A percentile compares a stretch with the other conserved stretches of the same genome.
phyloP scores from a whole-genome alignment of 2,329 filamentous ascomycete genomes.

The Beauveria brongniartii region DNA sequence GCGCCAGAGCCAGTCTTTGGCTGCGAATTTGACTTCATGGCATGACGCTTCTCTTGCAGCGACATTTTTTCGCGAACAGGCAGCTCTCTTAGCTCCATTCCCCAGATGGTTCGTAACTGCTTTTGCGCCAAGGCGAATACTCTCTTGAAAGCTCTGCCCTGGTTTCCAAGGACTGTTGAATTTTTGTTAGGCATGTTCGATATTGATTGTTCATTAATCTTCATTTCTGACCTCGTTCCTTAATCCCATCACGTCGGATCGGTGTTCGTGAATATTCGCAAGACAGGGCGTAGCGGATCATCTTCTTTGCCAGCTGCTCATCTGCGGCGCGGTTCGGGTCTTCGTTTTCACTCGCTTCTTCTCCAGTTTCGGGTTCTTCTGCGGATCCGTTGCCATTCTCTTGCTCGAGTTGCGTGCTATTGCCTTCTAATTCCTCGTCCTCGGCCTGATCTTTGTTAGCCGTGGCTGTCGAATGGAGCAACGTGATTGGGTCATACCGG shows the following conservation, averaged over 20 bases:
- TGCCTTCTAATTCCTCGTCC: slow-evolving; percentile 26
- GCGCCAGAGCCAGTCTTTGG: slow-evolving; percentile 53
- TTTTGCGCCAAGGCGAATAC: slow-evolving; percentile 73
- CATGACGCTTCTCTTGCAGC: slow-evolving; percentile 67
- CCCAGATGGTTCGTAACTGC: slow-evolving; percentile 64
- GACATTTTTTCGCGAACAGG: slow-evolving; percentile 75
- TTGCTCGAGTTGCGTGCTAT: slow-evolving; percentile 25
- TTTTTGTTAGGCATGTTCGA: not conserved
- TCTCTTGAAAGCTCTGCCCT: slow-evolving; percentile 61
- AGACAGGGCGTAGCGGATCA: slow-evolving; percentile 60
- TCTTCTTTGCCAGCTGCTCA: slow-evolving; percentile 51
- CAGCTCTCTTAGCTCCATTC: slow-evolving; percentile 87
- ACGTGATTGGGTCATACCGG: slow-evolving; percentile 17
- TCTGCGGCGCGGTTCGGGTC: slow-evolving; percentile 32
- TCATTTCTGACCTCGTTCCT: slow-evolving; percentile 46
- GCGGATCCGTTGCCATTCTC: slow-evolving; percentile 22
- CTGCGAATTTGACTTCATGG: slow-evolving; percentile 44
- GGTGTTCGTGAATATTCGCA: slow-evolving; percentile 56
- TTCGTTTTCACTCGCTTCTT: slow-evolving; percentile 27
- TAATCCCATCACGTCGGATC: slow-evolving; percentile 54
- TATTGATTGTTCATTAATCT: slow-evolving; percentile 6
- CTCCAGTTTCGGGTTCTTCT: slow-evolving; percentile 29
- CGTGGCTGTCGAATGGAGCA: not conserved
- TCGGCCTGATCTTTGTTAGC: slow-evolving; percentile 15
- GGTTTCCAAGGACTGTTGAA: slow-evolving; percentile 59